Base-by-base conservation (phyloP, 2,329 filamentous ascomycete genomes). In the Grosmannia serpens region DNA sequence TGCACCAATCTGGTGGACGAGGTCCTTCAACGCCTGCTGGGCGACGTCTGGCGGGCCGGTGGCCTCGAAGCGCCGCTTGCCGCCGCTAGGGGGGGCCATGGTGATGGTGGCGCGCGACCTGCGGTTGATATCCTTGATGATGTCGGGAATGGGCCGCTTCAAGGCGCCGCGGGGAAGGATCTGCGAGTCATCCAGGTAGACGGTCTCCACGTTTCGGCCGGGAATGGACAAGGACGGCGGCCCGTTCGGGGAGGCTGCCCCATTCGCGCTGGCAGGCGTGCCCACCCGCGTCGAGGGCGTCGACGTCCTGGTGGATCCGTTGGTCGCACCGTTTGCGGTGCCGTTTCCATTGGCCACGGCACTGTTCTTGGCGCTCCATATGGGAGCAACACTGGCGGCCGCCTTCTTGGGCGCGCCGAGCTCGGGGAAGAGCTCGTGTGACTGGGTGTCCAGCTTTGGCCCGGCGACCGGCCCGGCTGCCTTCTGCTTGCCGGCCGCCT, bases 381-480 rank as follows among this genome's bases (percentile, higher is more conserved):
- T 84, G 52, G 86, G 84, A 53, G 86, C 79, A 60, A 84, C 79
- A 64, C 83, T 81, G 59, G 84, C 78, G 62, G 80, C 72, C 22
- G 84, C 76, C 73, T 91, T 91, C 71, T 84, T 84, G 59, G 78
- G 72, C 26, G 75, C 81, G 62, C 91, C 92, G 53, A 99, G 82
- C 65, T 91, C 86, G n/a, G 94, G 94, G 79, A 99, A 99, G 60
- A 89, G 77, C 73, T 97, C 91, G 69, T 95, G 88, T 22, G 89
- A 95, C 67, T 89, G 82, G 24, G 89, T 91, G 71, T 97, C 89
- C 62, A 96, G 75, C 56, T 78, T 66, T 35, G 72, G 62, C 50
- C 70, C 64, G 51, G 68, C 69, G 9, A n/a, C 26, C 26, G 47
- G 47, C 38, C 77, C 71, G 58, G 81, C 76, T 41, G 77, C 77